Evolutionary conservation across 1,284 basidiomycete species (phyloP).

Genomic region (Apiotrichum akiyoshidainum): DNA sequence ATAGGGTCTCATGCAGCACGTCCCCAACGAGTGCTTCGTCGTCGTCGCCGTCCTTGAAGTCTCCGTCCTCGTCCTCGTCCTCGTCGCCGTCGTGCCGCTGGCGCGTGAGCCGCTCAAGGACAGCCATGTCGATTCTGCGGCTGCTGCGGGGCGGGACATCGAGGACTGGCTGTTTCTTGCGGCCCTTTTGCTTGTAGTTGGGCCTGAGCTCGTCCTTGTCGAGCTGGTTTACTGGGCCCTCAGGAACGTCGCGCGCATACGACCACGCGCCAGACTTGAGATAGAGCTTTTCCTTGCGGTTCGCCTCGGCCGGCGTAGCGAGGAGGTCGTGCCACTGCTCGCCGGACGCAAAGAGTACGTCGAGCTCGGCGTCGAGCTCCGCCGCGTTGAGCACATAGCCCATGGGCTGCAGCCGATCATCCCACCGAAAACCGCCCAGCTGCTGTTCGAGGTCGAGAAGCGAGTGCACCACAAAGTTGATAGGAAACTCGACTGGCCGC

Average conservation of each 20-base stretch:
- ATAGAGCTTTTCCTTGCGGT: constrained; percentile 6
- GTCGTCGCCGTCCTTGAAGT: not conserved
- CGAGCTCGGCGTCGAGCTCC: constrained; percentile 22
- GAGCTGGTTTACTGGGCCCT: not conserved
- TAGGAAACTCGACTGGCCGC: constrained; percentile 30
- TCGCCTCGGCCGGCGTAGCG: constrained; percentile 3
- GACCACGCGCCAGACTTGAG: constrained; percentile 4
- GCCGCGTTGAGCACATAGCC: not conserved
- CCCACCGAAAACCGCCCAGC: constrained; percentile 6
- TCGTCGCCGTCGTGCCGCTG: not conserved
- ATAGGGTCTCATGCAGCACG: not conserved
- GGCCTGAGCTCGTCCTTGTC: not conserved
- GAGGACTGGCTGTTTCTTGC: no score
- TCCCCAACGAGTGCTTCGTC: not conserved
- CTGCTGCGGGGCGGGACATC: no score
- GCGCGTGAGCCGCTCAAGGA: not conserved
- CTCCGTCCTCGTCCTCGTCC: not conserved
- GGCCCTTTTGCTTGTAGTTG: not conserved
- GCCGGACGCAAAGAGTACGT: constrained; percentile 14
- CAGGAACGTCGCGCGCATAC: constrained; percentile 1
- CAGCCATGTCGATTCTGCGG: not conserved
- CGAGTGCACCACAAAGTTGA: constrained; percentile 31
- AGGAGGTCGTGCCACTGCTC: constrained; percentile 13
- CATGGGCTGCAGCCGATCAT: constrained; percentile 3
- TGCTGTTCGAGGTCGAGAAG: constrained; percentile 13